Base-by-base conservation (phyloP, 2,329 filamentous ascomycete genomes). In the Plenodomus lindquistii region DNA sequence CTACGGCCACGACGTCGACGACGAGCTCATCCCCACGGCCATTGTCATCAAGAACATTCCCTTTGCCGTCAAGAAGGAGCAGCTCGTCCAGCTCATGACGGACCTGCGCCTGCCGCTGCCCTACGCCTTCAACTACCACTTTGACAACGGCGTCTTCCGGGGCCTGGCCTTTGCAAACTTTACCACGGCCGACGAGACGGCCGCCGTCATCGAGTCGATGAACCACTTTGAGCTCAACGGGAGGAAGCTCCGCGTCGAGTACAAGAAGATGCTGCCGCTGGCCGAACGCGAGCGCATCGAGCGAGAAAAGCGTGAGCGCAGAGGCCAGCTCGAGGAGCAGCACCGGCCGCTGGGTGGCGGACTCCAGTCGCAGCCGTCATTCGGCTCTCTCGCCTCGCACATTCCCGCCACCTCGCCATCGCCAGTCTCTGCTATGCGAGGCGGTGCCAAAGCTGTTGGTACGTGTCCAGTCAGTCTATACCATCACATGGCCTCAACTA, bases 31-130 rank as follows among this genome's bases (percentile, higher is more conserved):
- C 50, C 93, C 93, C 2, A 99, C 94, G 3, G 94, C 94, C 45
- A 97, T 99, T 63, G 94, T 99, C 50, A 97, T 99, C 76, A 99
- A 99, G 79, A 99, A 99, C 71, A 99, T 99, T 31, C 94, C 95
- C 0, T 99, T 99, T 72, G 94, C 95, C 21, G 91, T 97, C 48
- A 92, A 96, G 73, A 97, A 97, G 76, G 94, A 99, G 75, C 91
- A 93, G 65, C 81, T 99, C 34, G 90, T 96, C 27, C 85, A 87
- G 54, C 82, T 97, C 60, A 99, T 99, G 94, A 89, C 92, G 8
- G 90, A 96, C 17, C 84, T 97, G 81, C 88, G 91, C 59, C 82
- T 99, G 34, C 94, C 94, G 1, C 84, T 97, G 60, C 94, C 94
- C 0, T 99, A 99, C 69, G 94, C 94, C 11, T 99, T 99, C 81